A percentile compares a stretch with the other conserved stretches of the same genome.
phyloP scores from a whole-genome alignment of 106 monocot species.

The Dioscorea zingiberensis region DNA sequence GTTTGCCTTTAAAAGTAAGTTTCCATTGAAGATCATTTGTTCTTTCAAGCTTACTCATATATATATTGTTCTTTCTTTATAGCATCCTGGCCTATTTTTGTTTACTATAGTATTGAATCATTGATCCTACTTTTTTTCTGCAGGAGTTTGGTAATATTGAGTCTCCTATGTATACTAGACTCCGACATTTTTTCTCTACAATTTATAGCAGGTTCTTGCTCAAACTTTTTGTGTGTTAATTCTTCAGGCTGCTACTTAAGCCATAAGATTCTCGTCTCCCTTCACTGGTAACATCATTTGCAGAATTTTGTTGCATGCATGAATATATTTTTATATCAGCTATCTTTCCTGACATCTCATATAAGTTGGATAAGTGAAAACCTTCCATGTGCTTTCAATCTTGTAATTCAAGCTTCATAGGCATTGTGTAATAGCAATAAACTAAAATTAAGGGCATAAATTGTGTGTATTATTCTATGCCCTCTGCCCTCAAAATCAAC shows the following conservation, averaged over 20 bases:
- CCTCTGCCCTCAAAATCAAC: too few relatives aligned
- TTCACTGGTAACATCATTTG: too few relatives aligned
- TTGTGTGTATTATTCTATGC: too few relatives aligned
- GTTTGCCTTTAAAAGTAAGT: not conserved
- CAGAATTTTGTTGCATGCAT: not conserved
- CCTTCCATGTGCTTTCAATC: too few relatives aligned
- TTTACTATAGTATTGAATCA: too few relatives aligned
- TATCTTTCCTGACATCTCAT: too few relatives aligned
- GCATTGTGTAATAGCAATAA: too few relatives aligned
- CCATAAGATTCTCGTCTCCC: too few relatives aligned
- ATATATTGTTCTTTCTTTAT: not conserved
- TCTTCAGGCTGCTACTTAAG: not conserved
- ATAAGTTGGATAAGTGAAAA: too few relatives aligned
- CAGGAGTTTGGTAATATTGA: constrained; percentile 97
- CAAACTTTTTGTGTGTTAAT: not conserved
- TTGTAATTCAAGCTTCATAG: too few relatives aligned
- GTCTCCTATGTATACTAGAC: constrained; percentile 81
- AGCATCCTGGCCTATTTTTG: too few relatives aligned
- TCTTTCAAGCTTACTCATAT: not conserved
- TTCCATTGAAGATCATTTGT: not conserved
- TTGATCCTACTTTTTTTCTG: not conserved
- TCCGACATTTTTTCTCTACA: constrained; percentile 83
- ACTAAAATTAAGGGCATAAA: too few relatives aligned
- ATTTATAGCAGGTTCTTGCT: constrained; percentile 67
- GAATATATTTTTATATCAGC: not conserved